These are phyloP conservation scores for Amesomyces nigricolor DNA, from an alignment of 2,329 filamentous ascomycete species.

Conservation along the genomic window DNA sequence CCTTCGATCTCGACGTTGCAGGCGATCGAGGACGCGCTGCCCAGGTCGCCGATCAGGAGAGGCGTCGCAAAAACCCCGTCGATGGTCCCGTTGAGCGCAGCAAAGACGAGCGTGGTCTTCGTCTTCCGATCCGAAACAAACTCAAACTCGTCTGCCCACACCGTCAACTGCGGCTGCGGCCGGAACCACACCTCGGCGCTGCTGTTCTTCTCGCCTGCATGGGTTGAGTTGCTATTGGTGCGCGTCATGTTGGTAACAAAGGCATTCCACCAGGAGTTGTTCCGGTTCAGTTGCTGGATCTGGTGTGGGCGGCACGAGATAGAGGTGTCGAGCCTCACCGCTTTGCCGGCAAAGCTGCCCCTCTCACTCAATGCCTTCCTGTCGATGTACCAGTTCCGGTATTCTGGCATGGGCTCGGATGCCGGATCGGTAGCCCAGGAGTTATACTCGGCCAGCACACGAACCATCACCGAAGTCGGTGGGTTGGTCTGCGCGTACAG, in stretches of 20 bases:
- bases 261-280: conserved; percentile 20
- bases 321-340: conserved; percentile 18
- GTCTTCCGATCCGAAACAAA: conserved; percentile 19
- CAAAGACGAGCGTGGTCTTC: conserved; percentile 21
- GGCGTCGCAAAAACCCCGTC: conserved; percentile 16
- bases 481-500: conserved; percentile 22
- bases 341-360: conserved; percentile 20
- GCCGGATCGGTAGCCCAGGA: conserved; percentile 20
- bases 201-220: conserved; percentile 2
- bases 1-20: conserved; percentile 24
- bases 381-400: conserved; percentile 25
- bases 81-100: conserved; percentile 25
- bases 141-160: conserved; percentile 22
- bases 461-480: conserved; percentile 19
- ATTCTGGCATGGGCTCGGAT: conserved; percentile 21
- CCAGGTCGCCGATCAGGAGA: conserved; percentile 12
- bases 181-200: conserved; percentile 22
- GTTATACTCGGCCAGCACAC: conserved; percentile 20
- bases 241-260: conserved; percentile 25
- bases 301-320: conserved; percentile 19
- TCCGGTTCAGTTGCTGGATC: conserved; percentile 16
- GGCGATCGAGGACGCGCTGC: conserved; percentile 17
- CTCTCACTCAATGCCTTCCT: conserved; percentile 14
- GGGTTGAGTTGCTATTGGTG: conserved; percentile 9
- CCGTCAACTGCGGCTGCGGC: conserved; percentile 16